phyloP scores from a whole-genome alignment of 441 rosid genomes.

The Omphalea diandra region DNA sequence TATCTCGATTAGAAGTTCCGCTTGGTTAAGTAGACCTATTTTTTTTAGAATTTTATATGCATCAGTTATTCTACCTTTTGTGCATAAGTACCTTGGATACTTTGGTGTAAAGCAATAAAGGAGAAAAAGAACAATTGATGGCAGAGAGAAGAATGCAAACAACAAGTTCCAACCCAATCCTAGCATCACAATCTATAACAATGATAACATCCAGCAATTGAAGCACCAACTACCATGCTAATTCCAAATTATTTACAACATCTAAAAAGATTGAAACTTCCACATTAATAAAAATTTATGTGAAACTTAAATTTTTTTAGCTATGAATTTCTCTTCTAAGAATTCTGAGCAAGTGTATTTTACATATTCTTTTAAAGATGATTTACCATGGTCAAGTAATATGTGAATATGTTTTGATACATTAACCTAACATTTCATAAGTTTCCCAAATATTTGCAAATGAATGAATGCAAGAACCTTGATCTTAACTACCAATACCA shows the following conservation, averaged over 20 bases:
- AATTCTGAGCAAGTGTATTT: no score
- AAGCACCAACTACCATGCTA: neutral
- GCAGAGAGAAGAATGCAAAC: slow-evolving; percentile 69
- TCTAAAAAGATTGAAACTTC: neutral
- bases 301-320: neutral
- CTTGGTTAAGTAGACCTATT: slow-evolving; percentile 48
- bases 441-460: no score
- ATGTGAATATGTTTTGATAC: no score
- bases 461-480: no score
- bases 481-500: no score
- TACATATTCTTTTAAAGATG: no score
- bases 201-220: neutral
- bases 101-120: slow-evolving; percentile 59
- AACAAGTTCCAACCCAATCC: slow-evolving; percentile 80
- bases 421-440: no score
- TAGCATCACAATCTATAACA: slow-evolving; percentile 70
- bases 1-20: slow-evolving; percentile 54
- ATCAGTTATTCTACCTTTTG: slow-evolving; percentile 54
- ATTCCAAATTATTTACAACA: neutral
- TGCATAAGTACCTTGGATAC: slow-evolving; percentile 69
- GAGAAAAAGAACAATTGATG: slow-evolving; percentile 58
- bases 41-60: slow-evolving; percentile 57
- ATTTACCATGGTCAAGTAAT: no score
- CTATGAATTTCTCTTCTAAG: no score
- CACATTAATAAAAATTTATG: neutral